Conservation (phyloP, 495 filamentous ascomycete species). For the Hypoxylon rickii region DNA sequence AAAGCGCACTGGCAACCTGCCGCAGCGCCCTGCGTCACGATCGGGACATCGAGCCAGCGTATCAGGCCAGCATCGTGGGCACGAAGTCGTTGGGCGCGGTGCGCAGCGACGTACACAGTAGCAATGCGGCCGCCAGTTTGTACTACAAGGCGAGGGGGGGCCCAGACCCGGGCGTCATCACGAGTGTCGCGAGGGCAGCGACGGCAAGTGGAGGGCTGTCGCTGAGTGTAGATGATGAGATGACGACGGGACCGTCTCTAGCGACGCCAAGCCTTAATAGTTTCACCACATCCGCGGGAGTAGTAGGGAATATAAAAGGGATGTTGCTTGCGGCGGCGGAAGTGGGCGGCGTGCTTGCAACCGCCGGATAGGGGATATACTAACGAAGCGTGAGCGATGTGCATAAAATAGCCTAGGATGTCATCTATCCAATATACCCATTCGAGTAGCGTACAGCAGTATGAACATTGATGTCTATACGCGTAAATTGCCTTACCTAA, state of each 20-base stretch:
- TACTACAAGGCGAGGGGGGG: constrained; percentile 42
- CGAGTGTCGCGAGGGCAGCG: constrained; percentile 42
- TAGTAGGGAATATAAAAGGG: constrained; percentile 3
- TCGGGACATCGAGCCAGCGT: constrained; percentile 38
- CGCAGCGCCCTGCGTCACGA: constrained; percentile 32
- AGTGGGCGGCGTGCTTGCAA: constrained; percentile 14
- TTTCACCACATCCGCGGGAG: constrained; percentile 5
- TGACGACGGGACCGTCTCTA: neutral
- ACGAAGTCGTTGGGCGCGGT: constrained; percentile 35
- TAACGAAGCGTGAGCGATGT: neutral
- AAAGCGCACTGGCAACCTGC: neutral
- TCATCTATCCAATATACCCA: constrained; percentile 6
- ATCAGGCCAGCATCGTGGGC: constrained; percentile 30
- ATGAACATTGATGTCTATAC: neutral
- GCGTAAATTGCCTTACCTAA: constrained; percentile 2
- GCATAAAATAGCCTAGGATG: neutral
- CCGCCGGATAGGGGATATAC: constrained; percentile 2
- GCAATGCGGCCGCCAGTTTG: constrained; percentile 41
- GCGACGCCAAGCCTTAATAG: constrained; percentile 10
- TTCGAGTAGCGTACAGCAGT: neutral
- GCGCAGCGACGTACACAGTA: constrained; percentile 34
- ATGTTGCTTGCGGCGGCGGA: constrained; percentile 6
- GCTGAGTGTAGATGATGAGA: too few relatives aligned
- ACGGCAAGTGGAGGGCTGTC: too few relatives aligned
- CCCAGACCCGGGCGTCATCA: constrained; percentile 44